Evolutionary conservation across 176 grass and related monocot genomes (phyloP).

Genomic region (Raddia distichophylla): DNA sequence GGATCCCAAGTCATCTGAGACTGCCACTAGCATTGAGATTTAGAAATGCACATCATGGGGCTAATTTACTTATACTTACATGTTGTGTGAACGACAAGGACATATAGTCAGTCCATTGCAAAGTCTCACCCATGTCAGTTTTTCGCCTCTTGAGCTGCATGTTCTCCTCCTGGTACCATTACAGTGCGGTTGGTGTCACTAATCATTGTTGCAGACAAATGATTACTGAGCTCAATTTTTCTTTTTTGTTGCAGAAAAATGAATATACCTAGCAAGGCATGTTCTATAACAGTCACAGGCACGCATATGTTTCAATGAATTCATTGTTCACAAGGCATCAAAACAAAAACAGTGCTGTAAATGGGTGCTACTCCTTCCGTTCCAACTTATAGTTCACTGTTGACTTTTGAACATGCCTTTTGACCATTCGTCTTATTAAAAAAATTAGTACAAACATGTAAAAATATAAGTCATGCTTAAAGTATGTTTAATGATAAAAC

Average conservation of each 20-base stretch:
- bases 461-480: no score
- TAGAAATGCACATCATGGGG: no score
- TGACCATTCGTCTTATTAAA: no score
- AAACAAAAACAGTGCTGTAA: constrained; percentile 33
- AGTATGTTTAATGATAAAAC: no score
- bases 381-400: no score
- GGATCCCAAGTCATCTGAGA: background rate
- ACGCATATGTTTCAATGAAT: constrained; percentile 32
- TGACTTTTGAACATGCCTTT: no score
- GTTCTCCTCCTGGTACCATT: constrained; percentile 77
- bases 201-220: constrained; percentile 31
- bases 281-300: constrained; percentile 44
- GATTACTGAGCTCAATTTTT: background rate
- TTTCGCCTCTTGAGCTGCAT: constrained; percentile 70
- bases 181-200: constrained; percentile 12
- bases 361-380: constrained; percentile 7
- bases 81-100: constrained; percentile 90
- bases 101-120: constrained; percentile 93
- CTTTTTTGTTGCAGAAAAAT: background rate
- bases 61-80: constrained; percentile 44
- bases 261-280: constrained; percentile 6
- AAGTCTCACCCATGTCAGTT: constrained; percentile 44
- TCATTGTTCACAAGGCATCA: constrained; percentile 39
- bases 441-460: no score
- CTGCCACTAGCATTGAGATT: background rate